Base-by-base conservation (phyloP, 2,329 filamentous ascomycete species). In the Colletotrichum abscissum region DNA sequence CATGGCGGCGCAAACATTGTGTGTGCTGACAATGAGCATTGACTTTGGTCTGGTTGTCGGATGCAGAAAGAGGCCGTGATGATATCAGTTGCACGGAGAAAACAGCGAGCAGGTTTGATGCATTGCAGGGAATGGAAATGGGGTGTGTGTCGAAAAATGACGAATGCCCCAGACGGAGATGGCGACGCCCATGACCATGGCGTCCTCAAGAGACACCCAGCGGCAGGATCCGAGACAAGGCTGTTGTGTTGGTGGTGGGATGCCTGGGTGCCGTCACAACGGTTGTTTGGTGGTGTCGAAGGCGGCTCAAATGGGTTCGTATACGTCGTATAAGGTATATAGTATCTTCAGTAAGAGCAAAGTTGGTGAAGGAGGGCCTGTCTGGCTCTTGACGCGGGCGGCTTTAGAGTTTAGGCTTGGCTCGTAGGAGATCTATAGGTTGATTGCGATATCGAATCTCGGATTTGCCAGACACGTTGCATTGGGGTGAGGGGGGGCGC, bases 151-250 rank as follows among this genome's bases (percentile, higher is more conserved):
- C 33, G 49, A 56, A 9, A 28, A 9, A 14, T 35, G 30, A 63
- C 33, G 49, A 33, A 9, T 26, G 26, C 55, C n/a, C 33, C 33
- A 58, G 52, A 63, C 54, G 59, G 69, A 54, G 65, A 63, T 30
- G 16, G 65, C 55, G 67, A 73, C 42, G 60, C 26, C 46, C 59
- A 70, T 70, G 28, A 60, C 55, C 56, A 52, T 52, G 70, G 49
- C 57, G 57, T 22, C 46, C 30, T 12, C 12, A 52, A 56, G 19
- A 35, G 9, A 19, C 33, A 38, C n/a, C 59, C 26, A 35, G 60
- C 70, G 60, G 70, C 33, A 70, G 66, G 56, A 69, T 73, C 60
- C 70, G 66, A 73, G 66, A 70, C 66, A 70, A 63, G 70, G 46
- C 60, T 73, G 63, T 60, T 28, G 38, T 28, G 6, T 64, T 65